Evolutionary conservation across 768 basidiomycete genomes (phyloP), one percentile per base, ranked within the genome.

Genomic region (Leccinum pellstonianum): DNA sequence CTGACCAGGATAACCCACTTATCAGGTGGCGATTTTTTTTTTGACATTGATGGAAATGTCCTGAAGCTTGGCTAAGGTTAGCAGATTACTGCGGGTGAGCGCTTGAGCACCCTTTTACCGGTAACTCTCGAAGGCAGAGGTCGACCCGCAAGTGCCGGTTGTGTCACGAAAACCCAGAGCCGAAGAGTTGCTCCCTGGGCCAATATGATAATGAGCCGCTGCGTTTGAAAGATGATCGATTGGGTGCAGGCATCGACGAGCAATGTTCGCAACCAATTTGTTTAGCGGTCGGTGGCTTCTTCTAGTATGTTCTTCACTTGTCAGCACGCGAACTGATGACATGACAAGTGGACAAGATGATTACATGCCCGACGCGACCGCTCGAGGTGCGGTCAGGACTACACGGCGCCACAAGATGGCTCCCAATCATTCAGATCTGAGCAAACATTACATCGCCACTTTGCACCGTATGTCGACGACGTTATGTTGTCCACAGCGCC

Each of bases 1-100:
- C 57, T 70, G 69, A 70, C 60, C 52, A 57, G 52, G 63, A 59
- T 65, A 71, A 71, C 62, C 53, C 46, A 10, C 64, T 64, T 66
- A 54, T 58, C 64, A 64, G 47, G 48, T 51, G 23, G 8, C 17
- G 46, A 27, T 60, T 64, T 55, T 65, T 54, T 27, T 41, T 65
- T 33, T 46, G 54, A 62, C 55, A 57, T 52, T 12, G 59, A 31
- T 23, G 33, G 43, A 48, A 29, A 47, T 8, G 56, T 29, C 49
- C 14, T 5, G 52, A 59, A 29, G 14, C 46, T 53, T 58, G 48
- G 38, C 29, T 37, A 49, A 58, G 59, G 60, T 70, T 65, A 63
- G 54, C 65, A 58, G 56, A 53, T 61, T 27, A 60, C 21, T 10
- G n/a, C 8, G 17, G 53, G 46, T 19, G 21, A 51, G 27, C 27